Percentiles rank a stretch among this genome's conserved stretches.
phyloP scores from a whole-genome alignment of 106 monocot genomes.

The Dactylorhiza incarnata region DNA sequence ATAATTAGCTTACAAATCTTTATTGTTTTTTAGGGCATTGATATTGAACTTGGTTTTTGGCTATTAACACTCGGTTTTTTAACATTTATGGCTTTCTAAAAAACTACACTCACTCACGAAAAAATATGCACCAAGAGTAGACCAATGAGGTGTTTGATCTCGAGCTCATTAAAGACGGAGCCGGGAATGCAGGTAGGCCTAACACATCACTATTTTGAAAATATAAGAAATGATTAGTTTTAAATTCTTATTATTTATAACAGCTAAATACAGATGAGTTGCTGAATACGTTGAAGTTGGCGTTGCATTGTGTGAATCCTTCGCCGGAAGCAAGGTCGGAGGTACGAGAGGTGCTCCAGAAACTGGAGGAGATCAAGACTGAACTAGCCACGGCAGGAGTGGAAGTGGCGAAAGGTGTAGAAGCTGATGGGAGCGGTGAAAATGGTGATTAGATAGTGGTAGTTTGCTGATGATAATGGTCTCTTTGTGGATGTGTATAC shows the following conservation, averaged over 20 bases:
- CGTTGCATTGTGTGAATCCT: constrained; percentile 77
- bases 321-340: constrained; percentile 65
- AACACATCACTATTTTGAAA: no score
- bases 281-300: constrained; percentile 74
- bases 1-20: no score
- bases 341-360: constrained; percentile 48
- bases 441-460: not conserved
- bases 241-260: no score
- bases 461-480: no score
- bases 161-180: constrained; percentile 63
- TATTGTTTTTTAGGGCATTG: no score
- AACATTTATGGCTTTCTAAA: no score
- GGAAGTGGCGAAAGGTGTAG: constrained; percentile 7
- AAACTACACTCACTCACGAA: no score
- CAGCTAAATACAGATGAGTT: constrained; percentile 36
- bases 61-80: no score
- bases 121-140: no score
- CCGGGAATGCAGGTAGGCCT: constrained; percentile 10
- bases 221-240: no score
- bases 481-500: no score
- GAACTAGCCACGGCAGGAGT: constrained; percentile 16
- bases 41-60: no score
- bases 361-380: constrained; percentile 75
- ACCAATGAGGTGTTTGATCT: constrained; percentile 85
- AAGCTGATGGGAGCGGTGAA: not conserved